Base-by-base conservation (phyloP, 2,329 filamentous ascomycete genomes). In the Pyrenochaeta sp. region DNA sequence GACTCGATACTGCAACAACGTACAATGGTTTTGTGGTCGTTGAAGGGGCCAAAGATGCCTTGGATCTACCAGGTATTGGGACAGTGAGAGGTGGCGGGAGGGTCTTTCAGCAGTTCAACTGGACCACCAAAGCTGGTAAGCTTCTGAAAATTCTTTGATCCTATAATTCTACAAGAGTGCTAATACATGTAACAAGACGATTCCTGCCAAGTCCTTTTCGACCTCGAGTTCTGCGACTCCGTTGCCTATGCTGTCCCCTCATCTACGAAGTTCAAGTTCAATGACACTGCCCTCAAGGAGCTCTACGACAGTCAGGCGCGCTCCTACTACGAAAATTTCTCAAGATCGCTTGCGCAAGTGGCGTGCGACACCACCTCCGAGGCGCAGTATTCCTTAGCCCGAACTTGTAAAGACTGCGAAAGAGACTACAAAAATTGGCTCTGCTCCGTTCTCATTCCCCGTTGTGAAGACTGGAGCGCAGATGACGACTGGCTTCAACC, bases 391-490 rank as follows among this genome's bases (percentile, higher is more conserved):
- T 97, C 93, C 1, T 87, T 98, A 13, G 90, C 88, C 1, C 86
- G 88, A 42, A 86, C 79, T 66, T 99, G 95, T 81, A 77, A 81
- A 43, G 86, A 96, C 76, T 99, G 95, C 78, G 86, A 83, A 15
- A 72, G 75, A 0, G 92, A 92, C 8, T 99, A 99, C 84, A 97
- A 96, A 77, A 84, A 88, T 71, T 99, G 95, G 95, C 88, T 99
- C 22, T 99, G 95, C 80, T 91, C 92, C 25, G 93, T 98, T 28
- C 90, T 88, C 15, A 95, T 99, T 61, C 95, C 95, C 1, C 91
- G 93, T 30, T 99, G 95, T 80, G 90, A 92, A 71, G 94, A 97
- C 79, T 95, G 91, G 69, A 86, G 84, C 50, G 86, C 83, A 48
- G 69, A 76, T 1, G 81, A 82, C 13, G 52, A 22, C 2, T 72